These are phyloP conservation scores for Globisporangium middletonii DNA, from an alignment of 352 stramenopile genomes.

Conservation along the genomic window DNA sequence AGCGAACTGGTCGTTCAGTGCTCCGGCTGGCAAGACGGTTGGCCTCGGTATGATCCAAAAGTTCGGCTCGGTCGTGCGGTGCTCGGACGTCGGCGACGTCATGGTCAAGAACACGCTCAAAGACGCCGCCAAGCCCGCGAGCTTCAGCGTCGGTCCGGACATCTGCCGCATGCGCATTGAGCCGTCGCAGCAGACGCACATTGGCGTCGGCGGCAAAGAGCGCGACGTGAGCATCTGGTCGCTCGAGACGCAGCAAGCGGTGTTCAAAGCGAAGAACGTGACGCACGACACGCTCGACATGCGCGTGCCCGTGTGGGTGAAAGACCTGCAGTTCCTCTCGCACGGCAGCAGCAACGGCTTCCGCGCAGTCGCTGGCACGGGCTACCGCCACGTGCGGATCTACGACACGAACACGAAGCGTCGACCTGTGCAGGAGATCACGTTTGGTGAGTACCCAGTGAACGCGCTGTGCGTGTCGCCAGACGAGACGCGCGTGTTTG, in stretches of 20 bases:
- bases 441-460: constrained; percentile 70
- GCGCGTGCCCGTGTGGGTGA: constrained; percentile 87
- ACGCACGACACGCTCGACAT: constrained; percentile 85
- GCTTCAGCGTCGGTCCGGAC: constrained; percentile 47
- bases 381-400: constrained; percentile 72
- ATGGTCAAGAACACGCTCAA: constrained; percentile 42
- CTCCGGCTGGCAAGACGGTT: constrained; percentile 20
- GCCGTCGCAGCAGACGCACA: constrained; percentile 33
- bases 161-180: constrained; percentile 59
- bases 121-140: constrained; percentile 26
- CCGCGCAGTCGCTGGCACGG: constrained; percentile 68
- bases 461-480: constrained; percentile 67
- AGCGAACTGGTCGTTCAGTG: constrained; percentile 41
- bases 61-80: constrained; percentile 66
- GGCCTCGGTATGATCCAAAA: constrained; percentile 53
- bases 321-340: constrained; percentile 64
- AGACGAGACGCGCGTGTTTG: constrained; percentile 72
- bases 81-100: constrained; percentile 50
- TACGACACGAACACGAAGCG: constrained; percentile 88
- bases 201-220: constrained; percentile 79
- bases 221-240: constrained; percentile 78
- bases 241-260: constrained; percentile 61
- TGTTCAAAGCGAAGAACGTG: constrained; percentile 87
- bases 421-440: constrained; percentile 59
- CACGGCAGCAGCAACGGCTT: constrained; percentile 60